Conservation (phyloP, 2,329 filamentous ascomycete species). For the Xylariaceae sp. region DNA sequence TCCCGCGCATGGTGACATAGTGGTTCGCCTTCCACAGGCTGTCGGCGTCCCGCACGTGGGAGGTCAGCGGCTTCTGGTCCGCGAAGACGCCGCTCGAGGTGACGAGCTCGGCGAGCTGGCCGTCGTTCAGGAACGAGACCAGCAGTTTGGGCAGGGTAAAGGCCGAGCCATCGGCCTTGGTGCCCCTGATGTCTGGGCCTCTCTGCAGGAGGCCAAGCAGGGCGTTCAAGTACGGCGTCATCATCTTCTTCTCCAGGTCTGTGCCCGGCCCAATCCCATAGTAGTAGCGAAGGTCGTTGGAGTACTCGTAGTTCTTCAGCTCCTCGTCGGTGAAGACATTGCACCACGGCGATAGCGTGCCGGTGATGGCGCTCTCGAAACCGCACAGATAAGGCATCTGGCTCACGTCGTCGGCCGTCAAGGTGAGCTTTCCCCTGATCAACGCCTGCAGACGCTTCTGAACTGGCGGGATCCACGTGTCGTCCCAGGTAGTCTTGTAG, state of each 20-base stretch:
- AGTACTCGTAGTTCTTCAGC: constrained; percentile 57
- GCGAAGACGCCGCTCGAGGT: constrained; percentile 56
- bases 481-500: constrained; percentile 39
- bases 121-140: constrained; percentile 57
- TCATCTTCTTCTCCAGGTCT: constrained; percentile 45
- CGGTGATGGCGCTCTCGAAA: constrained; percentile 62
- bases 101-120: constrained; percentile 55
- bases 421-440: constrained; percentile 45
- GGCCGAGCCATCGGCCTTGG: constrained; percentile 33
- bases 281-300: constrained; percentile 61
- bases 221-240: constrained; percentile 52
- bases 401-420: constrained; percentile 44
- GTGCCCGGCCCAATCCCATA: constrained; percentile 55
- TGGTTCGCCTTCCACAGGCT: constrained; percentile 48
- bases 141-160: constrained; percentile 50
- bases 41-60: constrained; percentile 35
- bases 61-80: constrained; percentile 40
- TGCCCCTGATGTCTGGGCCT: constrained; percentile 43
- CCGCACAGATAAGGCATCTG: constrained; percentile 63
- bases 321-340: constrained; percentile 54
- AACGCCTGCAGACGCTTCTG: constrained; percentile 45
- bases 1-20: constrained; percentile 57
- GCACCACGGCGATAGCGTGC: constrained; percentile 55
- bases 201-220: constrained; percentile 44
- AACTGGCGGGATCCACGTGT: constrained; percentile 45